These are phyloP conservation scores for Castanea crenata DNA, from an alignment of 306 rosid genomes.

Conservation along the genomic window DNA sequence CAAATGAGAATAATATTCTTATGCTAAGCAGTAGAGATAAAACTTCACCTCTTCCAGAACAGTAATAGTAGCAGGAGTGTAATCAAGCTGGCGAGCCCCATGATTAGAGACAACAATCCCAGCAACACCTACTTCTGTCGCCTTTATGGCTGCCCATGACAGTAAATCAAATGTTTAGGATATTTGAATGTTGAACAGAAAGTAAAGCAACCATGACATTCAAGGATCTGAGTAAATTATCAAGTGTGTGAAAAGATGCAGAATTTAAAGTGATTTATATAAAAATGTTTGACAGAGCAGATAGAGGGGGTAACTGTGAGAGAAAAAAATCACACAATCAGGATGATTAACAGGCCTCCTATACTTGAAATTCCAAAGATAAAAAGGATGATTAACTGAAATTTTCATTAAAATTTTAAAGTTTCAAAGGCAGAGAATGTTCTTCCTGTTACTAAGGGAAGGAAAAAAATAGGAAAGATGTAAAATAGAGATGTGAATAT, in stretches of 20 bases:
- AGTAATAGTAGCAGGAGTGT: slow-evolving; percentile 32
- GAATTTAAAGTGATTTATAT: background rate
- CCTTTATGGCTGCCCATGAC: slow-evolving; percentile 21
- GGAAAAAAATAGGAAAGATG: background rate
- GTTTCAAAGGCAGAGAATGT: background rate
- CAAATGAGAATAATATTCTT: background rate
- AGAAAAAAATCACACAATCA: background rate
- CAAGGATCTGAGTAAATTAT: background rate
- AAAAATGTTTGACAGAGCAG: background rate
- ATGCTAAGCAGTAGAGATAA: background rate
- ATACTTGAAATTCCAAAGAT: background rate
- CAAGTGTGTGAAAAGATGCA: background rate
- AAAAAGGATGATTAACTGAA: background rate
- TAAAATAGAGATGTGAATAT: no score
- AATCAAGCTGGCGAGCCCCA: slow-evolving; percentile 39
- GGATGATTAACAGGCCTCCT: background rate
- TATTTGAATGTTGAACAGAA: background rate
- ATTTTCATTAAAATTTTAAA: background rate
- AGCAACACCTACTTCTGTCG: slow-evolving; percentile 20
- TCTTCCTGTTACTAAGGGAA: background rate
- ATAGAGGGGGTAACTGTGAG: background rate
- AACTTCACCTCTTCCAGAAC: slow-evolving; percentile 28
- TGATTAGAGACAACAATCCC: slow-evolving; percentile 35
- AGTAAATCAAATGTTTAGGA: background rate
- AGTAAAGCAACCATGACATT: background rate